Evolutionary conservation across 169 alveolate species (phyloP), one percentile per base, ranked within the genome.

Genomic region (Plasmodium gonderi): DNA sequence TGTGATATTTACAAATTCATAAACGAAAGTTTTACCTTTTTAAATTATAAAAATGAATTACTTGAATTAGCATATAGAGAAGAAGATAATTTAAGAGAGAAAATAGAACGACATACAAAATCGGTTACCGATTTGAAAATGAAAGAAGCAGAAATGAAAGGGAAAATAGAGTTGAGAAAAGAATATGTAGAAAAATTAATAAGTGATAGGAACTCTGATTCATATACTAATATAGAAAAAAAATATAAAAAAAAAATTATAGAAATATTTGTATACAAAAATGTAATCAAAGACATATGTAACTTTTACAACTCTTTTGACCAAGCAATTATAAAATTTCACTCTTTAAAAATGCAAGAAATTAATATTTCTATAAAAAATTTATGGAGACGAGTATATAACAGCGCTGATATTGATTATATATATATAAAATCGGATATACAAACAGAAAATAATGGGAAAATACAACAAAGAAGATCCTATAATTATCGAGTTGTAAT

Each of bases 341-440:
- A 95, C 64, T 91, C 95, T 23, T 94, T 94, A 29, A 95, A 98
- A 97, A 98, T 99, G 99, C 97, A 96, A 67, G 99, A 98, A 94
- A 98, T 98, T 64, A 99, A 99, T 95, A 91, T 96, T 69, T 95
- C 98, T 31, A 95, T 99, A 67, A 96, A 97, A 85, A 98, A 98
- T 87, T 96, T 98, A 89, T 99, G 99, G 99, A 97, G 98, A 68
- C 96, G 98, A 90, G 98, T 98, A 38, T 98, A 98, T 94, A 97
- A 97, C 81, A 99, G 99, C 60, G 96, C 92, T 31, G 99, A 98
- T 90, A 98, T 99, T 14, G 99, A 98, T 44, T 98, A 97, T 77
- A 98, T 98, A 36, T 80, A 68, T 74, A 81, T 85, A 0, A 92
- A 79, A 33, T 80, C 91, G 0, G 92, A 89, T 65, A 20, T 42